A percentile compares a stretch with the other conserved stretches of the same genome.
These are phyloP conservation scores for Solanum arcanum DNA, from an alignment of 257 asterid species.

Conservation along the genomic window DNA sequence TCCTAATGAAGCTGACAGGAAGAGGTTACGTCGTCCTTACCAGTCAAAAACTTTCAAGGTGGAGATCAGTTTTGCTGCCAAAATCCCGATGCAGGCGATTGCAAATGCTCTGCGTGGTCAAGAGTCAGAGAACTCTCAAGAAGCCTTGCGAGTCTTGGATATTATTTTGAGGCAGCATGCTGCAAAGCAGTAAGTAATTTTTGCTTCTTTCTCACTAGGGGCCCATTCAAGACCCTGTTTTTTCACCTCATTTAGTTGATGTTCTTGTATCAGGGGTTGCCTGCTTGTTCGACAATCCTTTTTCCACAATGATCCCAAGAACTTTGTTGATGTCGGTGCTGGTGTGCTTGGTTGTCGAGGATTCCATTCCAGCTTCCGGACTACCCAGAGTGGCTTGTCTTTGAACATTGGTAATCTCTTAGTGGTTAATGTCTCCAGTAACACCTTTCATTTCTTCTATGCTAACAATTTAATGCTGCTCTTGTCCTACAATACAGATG, in stretches of 20 bases:
- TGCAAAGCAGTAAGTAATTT: slow-evolving; percentile 66
- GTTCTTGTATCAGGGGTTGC: slow-evolving; percentile 58
- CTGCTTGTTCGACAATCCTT: slow-evolving; percentile 75
- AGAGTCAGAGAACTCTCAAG: slow-evolving; percentile 74
- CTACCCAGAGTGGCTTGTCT: slow-evolving; percentile 80
- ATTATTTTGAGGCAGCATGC: slow-evolving; percentile 93
- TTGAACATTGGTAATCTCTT: slow-evolving; percentile 56
- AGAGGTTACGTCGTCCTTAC: slow-evolving; percentile 60
- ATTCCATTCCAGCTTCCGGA: slow-evolving; percentile 76
- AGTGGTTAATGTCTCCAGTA: background rate
- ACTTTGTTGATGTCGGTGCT: slow-evolving; percentile 73
- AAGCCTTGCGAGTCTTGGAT: slow-evolving; percentile 78
- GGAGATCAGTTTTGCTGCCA: slow-evolving; percentile 76
- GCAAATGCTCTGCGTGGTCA: slow-evolving; percentile 84
- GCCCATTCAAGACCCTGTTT: background rate
- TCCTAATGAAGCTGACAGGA: slow-evolving; percentile 47
- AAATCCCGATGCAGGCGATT: slow-evolving; percentile 76
- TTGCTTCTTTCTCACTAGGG: background rate
- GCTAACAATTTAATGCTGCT: background rate
- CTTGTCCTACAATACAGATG: slow-evolving; percentile 31
- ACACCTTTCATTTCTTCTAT: background rate
- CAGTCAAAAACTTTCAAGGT: slow-evolving; percentile 73
- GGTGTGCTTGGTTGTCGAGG: slow-evolving; percentile 92
- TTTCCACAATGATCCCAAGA: slow-evolving; percentile 61
- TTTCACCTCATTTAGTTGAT: background rate